Evolutionary conservation across 108 stramenopile genomes (phyloP).

Genomic region (Pseudonitzschia delicatissima): DNA sequence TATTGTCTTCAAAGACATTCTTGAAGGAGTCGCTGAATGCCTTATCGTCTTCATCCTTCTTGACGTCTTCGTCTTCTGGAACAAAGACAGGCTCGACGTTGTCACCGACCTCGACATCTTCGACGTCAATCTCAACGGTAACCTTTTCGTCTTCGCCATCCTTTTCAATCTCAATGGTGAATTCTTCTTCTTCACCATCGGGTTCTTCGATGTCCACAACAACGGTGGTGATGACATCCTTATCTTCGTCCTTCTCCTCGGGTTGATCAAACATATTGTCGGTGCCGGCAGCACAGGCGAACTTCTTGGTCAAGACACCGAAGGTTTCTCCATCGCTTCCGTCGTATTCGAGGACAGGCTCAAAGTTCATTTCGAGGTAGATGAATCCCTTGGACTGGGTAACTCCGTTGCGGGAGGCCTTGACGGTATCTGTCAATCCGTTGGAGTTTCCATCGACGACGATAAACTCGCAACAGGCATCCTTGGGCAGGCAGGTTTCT

Average conservation of each 20-base stretch:
- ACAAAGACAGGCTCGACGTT: not conserved
- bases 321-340: not conserved
- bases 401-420: not conserved
- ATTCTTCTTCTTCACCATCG: not conserved
- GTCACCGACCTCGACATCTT: not conserved
- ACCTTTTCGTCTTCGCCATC: not conserved
- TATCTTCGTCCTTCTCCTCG: not conserved
- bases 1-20: not conserved
- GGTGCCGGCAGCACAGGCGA: not conserved
- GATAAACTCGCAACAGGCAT: constrained; percentile 2
- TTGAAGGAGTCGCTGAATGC: not conserved
- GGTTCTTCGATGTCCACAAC: not conserved
- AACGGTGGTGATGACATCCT: not conserved
- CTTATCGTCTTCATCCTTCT: not conserved
- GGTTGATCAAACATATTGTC: not conserved
- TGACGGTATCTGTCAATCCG: constrained; percentile 3
- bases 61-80: not conserved
- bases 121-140: not conserved
- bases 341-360: constrained; percentile 3
- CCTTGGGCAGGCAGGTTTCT: constrained; percentile 17
- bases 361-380: constrained; percentile 6
- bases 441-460: constrained; percentile 1
- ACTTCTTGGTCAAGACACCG: not conserved
- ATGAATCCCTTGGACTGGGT: not conserved
- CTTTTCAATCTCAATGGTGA: not conserved